Evolutionary conservation across 345 rosid genomes (phyloP), one percentile per base, ranked within the genome.

Genomic region (Syzygium jambos): DNA sequence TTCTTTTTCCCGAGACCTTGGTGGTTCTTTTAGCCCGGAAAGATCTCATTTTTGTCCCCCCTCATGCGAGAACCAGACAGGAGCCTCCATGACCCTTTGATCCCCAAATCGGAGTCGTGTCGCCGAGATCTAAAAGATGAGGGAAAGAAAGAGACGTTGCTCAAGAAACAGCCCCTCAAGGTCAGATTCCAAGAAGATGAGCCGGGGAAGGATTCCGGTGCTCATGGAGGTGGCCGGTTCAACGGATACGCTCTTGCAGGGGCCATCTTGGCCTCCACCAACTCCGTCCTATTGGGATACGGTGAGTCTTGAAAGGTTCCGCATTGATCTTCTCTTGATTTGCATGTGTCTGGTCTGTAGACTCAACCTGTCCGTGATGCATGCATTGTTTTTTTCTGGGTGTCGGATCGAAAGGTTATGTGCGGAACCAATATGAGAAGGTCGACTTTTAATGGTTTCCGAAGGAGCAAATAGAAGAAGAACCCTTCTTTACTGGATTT

Each of bases 241-340:
- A 95, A 93, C 93, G 87, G 88, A 84, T 93, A 88, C 90, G 95
- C 95, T 29, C 93, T 94, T 61, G 94, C 92, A 23, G 92, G 92
- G 65, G 94, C 98, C n/a, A 83, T 94, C 89, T 89, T 95, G 92
- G 97, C 96, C 85, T 95, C 96, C 84, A 93, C 93, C 84, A 95
- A 92, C 78, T 95, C 97, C 57, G 86, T 93, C 90, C 91, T 96
- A 9, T 91, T 95, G 88, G 98, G 98, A 85, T 95, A 95, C 52
- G 98, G 98, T 95, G 78, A 86, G 93, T 65, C 61, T 10, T 9
- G 80, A 38, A 73, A 19, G 3, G 80, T 38, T 38, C 49, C 80
- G 2, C 80, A 21, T 73, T 73, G 80, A 10, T 19, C 14, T 73
- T 38, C 2, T 19, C 49, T 38, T 73, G 63, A 56, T 23, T 23